Evolutionary conservation across 257 asterid genomes (phyloP).

Genomic region (Solanum chaucha): DNA sequence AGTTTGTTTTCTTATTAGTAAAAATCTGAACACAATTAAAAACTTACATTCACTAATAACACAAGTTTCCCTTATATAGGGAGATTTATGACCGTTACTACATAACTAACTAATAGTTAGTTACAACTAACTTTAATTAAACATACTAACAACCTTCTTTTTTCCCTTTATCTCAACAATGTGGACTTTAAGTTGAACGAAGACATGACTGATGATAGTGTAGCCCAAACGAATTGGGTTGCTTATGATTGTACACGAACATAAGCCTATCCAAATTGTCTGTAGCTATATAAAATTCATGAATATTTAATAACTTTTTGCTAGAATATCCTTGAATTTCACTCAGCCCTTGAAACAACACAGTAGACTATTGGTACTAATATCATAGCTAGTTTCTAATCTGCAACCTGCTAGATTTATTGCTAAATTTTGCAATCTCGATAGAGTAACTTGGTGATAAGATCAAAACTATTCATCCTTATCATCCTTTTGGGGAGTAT

Average conservation of each 20-base stretch:
- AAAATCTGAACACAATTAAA: too few relatives aligned
- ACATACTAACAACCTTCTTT: too few relatives aligned
- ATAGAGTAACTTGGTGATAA: neutral
- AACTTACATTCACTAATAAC: too few relatives aligned
- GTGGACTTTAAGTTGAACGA: neutral
- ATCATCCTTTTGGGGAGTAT: slow-evolving; percentile 1
- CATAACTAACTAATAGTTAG: too few relatives aligned
- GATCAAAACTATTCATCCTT: neutral
- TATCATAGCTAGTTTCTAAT: neutral
- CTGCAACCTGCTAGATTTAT: neutral
- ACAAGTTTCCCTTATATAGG: too few relatives aligned
- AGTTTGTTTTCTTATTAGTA: too few relatives aligned
- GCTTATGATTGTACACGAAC: neutral
- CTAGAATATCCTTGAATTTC: neutral
- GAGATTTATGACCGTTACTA: too few relatives aligned
- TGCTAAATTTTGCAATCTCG: neutral
- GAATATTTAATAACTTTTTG: neutral
- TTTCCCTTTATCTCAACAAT: too few relatives aligned
- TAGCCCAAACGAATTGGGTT: neutral
- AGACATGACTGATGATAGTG: neutral
- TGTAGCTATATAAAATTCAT: neutral
- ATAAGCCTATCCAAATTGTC: neutral
- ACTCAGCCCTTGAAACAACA: neutral
- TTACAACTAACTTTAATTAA: too few relatives aligned
- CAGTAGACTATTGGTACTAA: neutral